Conservation (phyloP, 192 early-diverging fungal species). For the Obelidium mucronatum region DNA sequence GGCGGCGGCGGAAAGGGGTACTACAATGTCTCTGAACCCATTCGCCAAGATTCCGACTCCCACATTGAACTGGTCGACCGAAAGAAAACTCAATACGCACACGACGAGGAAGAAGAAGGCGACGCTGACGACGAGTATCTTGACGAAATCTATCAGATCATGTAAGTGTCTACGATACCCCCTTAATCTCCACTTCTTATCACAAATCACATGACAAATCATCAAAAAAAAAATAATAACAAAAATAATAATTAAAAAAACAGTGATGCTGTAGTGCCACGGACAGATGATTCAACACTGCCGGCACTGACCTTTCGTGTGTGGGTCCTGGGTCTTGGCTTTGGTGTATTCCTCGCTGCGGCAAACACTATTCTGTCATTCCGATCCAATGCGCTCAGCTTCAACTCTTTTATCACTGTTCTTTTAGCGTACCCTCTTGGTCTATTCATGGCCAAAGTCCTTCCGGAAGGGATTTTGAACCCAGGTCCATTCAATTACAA, state of each 20-base stretch:
- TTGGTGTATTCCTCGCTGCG: neutral
- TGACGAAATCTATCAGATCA: neutral
- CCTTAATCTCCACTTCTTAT: neutral
- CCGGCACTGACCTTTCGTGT: slow-evolving; percentile 45
- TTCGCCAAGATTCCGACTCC: too few relatives aligned
- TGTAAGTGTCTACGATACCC: neutral
- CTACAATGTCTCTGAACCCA: too few relatives aligned
- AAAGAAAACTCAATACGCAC: too few relatives aligned
- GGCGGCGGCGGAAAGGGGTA: too few relatives aligned
- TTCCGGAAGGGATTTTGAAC: slow-evolving; percentile 18
- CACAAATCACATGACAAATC: too few relatives aligned
- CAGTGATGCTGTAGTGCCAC: slow-evolving; percentile 28
- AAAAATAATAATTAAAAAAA: too few relatives aligned
- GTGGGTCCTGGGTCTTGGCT: slow-evolving; percentile 34
- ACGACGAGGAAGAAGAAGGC: neutral
- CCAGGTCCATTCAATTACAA: slow-evolving; percentile 41
- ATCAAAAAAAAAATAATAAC: too few relatives aligned
- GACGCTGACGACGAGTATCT: neutral
- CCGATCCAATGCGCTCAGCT: neutral
- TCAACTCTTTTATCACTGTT: slow-evolving; percentile 23
- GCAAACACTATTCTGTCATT: neutral
- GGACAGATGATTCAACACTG: slow-evolving; percentile 34
- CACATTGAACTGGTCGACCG: too few relatives aligned
- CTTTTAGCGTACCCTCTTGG: slow-evolving; percentile 80
- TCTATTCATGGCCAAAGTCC: slow-evolving; percentile 49